Evolutionary conservation across 257 asterid genomes (phyloP).

Genomic region (Apocynum venetum): DNA sequence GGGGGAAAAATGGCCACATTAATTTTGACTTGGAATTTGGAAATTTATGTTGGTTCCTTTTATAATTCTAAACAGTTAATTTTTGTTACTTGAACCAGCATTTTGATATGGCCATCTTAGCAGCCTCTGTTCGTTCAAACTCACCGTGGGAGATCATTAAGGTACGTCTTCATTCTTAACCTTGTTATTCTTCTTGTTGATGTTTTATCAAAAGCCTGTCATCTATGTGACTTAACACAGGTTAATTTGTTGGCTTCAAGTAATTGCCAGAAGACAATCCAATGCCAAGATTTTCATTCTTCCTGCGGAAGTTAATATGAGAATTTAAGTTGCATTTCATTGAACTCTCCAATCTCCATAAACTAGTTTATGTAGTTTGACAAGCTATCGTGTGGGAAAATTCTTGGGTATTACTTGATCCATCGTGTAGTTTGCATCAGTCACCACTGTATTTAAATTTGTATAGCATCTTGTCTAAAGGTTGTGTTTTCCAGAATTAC

Average conservation of each 20-base stretch:
- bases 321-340: not conserved
- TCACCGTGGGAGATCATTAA: conserved; percentile 52
- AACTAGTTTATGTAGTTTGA: not conserved
- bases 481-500: not conserved
- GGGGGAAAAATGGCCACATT: too few species aligned
- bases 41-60: not conserved
- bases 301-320: conserved; percentile 13
- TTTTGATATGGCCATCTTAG: conserved; percentile 72
- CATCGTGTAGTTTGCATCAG: not conserved
- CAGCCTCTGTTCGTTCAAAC: conserved; percentile 46
- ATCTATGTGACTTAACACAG: conserved; percentile 24
- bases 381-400: too few species aligned
- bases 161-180: conserved; percentile 28
- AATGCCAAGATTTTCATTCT: conserved; percentile 4
- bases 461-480: not conserved
- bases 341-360: not conserved
- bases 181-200: not conserved
- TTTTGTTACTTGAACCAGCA: conserved; percentile 36
- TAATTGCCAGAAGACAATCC: conserved; percentile 1
- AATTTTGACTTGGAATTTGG: not conserved
- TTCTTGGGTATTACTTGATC: too few species aligned
- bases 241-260: conserved; percentile 63
- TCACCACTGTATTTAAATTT: not conserved
- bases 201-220: not conserved
- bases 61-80: not conserved